Evolutionary conservation across 2,329 filamentous ascomycete genomes (phyloP), one percentile per base, ranked within the genome.

Genomic region (Torrubiellomyces zombiae): DNA sequence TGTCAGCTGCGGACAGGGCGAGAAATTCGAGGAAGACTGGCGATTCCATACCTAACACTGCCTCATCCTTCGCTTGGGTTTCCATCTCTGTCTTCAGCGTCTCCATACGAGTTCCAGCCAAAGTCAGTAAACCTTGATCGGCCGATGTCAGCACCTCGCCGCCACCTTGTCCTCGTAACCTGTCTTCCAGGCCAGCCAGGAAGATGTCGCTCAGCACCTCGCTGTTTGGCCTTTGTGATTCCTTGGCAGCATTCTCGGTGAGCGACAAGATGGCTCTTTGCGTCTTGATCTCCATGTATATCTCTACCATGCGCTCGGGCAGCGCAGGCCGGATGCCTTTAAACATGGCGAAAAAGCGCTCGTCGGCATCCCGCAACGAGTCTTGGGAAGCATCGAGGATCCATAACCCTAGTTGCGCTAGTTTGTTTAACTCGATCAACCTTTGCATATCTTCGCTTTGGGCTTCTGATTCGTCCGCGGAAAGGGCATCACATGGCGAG

Each of bases 141-240:
- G 49, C 40, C 34, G 49, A 33, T 31, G 40, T 49, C 11, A 50
- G 32, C 26, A 46, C 43, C 13, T 38, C 32, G 10, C 40, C 40
- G 3, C 40, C 42, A 24, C 47, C 45, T 17, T 48, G 38, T 12
- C 38, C 37, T 8, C 42, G 52, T 23, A 64, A 36, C 21, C 51
- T 49, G 8, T 56, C 54, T 14, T 75, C 58, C 3, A 78, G 46
- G 4, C 75, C 55, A 7, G 60, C 51, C 6, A 62, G 55, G 18
- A 80, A 57, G 3, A 67, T 56, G 26, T 69, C 61, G 8, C 61
- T 58, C 10, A 75, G 42, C 11, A 61, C 50, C 10, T 68, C 62
- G 9, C 67, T 65, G 9, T 56, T 50, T 10, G 40, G 38, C 25
- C 67, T 48, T 10, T 57, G 61, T 27, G 61, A 64, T 1, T 58